Conservation (phyloP, 1,284 basidiomycete genomes). For the Microbotryum intermedium region DNA sequence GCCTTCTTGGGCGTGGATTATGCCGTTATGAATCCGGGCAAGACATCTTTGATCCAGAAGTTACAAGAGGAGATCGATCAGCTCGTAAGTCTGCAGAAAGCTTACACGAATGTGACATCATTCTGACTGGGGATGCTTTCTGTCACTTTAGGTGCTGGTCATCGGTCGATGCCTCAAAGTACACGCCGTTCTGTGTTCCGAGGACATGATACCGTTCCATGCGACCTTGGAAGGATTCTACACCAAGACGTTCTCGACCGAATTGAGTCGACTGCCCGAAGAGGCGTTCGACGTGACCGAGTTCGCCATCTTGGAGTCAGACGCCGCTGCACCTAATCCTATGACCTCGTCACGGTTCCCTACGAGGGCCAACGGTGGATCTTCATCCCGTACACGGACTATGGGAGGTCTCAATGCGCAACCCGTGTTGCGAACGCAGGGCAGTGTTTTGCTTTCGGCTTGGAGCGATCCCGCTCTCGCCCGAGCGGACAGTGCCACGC, state of each 20-base stretch:
- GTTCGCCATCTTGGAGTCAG: neutral
- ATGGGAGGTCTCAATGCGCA: no score
- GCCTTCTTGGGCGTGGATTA: constrained; percentile 70
- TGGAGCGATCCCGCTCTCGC: no score
- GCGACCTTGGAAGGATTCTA: constrained; percentile 78
- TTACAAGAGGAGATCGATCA: constrained; percentile 68
- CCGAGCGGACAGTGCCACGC: no score
- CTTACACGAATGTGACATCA: neutral
- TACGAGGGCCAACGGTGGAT: no score
- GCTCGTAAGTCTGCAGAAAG: constrained; percentile 50
- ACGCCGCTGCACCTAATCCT: no score
- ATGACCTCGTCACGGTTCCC: no score
- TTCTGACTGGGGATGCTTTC: neutral
- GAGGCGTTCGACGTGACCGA: neutral
- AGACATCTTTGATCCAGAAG: constrained; percentile 59
- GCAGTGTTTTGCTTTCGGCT: no score
- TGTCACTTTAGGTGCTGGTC: constrained; percentile 53
- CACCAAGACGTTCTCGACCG: constrained; percentile 78
- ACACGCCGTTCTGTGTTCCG: constrained; percentile 70
- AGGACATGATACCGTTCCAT: constrained; percentile 84
- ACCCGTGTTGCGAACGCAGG: no score
- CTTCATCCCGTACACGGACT: no score
- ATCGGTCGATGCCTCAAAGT: constrained; percentile 76
- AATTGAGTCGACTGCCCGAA: constrained; percentile 47
- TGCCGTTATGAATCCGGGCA: constrained; percentile 57